These are phyloP conservation scores for Tricholoma flavovirens DNA, from an alignment of 768 basidiomycete genomes.

Conservation along the genomic window DNA sequence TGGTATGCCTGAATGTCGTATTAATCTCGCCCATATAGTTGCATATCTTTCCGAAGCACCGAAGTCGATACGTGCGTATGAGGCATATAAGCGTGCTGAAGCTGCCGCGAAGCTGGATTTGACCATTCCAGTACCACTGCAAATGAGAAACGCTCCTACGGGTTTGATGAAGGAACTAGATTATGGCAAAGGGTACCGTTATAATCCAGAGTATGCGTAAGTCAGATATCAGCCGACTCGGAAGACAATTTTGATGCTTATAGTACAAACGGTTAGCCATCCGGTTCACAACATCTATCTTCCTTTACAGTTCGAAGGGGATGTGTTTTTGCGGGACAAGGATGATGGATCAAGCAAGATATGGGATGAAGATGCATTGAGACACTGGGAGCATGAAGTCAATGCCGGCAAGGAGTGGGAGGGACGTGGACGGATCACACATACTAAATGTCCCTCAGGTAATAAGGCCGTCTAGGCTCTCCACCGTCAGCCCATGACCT, in stretches of 20 bases:
- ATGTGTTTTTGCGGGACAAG: slow-evolving; percentile 38
- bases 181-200: slow-evolving; percentile 59
- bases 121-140: slow-evolving; percentile 59
- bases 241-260: background rate
- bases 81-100: slow-evolving; percentile 69
- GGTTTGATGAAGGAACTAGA: slow-evolving; percentile 61
- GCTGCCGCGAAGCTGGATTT: slow-evolving; percentile 48
- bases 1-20: slow-evolving; percentile 82
- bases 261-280: slow-evolving; percentile 33
- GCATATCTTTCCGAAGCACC: slow-evolving; percentile 77
- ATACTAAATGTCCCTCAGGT: no score
- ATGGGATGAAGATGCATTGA: slow-evolving; percentile 58
- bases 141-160: slow-evolving; percentile 77
- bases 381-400: slow-evolving; percentile 47
- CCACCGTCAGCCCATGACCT: no score
- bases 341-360: slow-evolving; percentile 39
- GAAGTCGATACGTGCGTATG: slow-evolving; percentile 76
- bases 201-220: slow-evolving; percentile 54
- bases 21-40: slow-evolving; percentile 72
- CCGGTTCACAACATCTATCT: slow-evolving; percentile 63
- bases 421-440: slow-evolving; percentile 28
- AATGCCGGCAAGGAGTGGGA: slow-evolving; percentile 47
- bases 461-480: no score
- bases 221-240: slow-evolving; percentile 12
- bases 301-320: slow-evolving; percentile 40